Percentiles rank a stretch among this genome's conserved stretches.
These are phyloP conservation scores for Metrosideros polymorpha DNA, from an alignment of 441 rosid genomes.

Conservation along the genomic window DNA sequence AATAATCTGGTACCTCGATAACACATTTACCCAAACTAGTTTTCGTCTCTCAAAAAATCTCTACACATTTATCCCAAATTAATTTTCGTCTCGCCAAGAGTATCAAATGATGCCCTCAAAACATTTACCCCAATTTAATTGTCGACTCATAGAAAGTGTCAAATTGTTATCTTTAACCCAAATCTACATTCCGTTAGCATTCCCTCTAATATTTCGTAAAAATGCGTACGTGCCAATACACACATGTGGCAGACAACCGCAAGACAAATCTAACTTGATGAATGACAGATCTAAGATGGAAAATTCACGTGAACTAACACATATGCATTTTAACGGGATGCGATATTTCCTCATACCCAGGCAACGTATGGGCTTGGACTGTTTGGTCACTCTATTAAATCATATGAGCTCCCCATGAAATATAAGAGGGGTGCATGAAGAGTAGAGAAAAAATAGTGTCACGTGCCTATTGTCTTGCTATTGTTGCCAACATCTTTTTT, in stretches of 20 bases:
- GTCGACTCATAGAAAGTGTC: too few relatives aligned
- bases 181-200: not conserved
- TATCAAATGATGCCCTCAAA: fast-evolving
- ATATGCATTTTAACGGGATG: not conserved
- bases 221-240: not conserved
- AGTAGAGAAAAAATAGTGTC: not conserved
- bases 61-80: not conserved
- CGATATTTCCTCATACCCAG: not conserved
- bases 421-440: not conserved
- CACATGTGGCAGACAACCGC: not conserved
- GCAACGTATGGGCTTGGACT: not conserved
- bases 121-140: not conserved
- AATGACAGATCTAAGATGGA: fast-evolving
- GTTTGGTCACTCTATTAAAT: not conserved
- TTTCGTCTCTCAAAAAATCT: not conserved
- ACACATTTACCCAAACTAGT: not conserved
- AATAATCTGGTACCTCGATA: not conserved
- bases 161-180: not conserved
- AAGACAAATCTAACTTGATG: not conserved
- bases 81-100: not conserved
- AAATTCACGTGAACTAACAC: not conserved
- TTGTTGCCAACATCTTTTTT: not conserved
- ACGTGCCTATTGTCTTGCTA: not conserved
- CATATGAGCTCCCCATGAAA: not conserved
- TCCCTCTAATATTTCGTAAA: not conserved